Percentiles rank a stretch among this genome's conserved stretches.
Evolutionary conservation across 139 green algal genomes (phyloP).

Genomic region (Micromonas commoda): DNA sequence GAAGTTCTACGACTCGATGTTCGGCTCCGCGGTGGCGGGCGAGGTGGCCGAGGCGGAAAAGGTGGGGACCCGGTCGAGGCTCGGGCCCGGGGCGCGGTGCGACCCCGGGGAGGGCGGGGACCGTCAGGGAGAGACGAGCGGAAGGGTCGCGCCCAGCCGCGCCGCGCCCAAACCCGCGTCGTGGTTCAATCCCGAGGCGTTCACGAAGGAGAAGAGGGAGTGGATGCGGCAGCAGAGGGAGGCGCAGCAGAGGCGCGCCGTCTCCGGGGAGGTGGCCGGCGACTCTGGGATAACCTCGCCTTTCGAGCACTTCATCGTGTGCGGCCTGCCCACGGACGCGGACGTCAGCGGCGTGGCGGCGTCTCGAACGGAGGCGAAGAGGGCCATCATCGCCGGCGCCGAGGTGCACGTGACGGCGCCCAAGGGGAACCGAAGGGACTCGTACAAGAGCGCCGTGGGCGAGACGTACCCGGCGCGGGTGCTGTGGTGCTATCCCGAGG

Average conservation of each 20-base stretch:
- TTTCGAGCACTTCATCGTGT: conserved; percentile 11
- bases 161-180: too few species aligned
- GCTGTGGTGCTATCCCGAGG: not conserved
- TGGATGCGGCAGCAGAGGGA: conserved; percentile 1
- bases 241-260: not conserved
- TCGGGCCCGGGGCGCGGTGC: too few species aligned
- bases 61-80: too few species aligned
- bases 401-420: not conserved
- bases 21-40: too few species aligned
- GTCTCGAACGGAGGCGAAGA: not conserved
- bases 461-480: conserved; percentile 2
- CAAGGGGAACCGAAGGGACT: not conserved
- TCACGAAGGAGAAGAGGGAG: conserved; percentile 7
- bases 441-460: not conserved
- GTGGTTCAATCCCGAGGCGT: conserved; percentile 22
- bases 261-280: not conserved
- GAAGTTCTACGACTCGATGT: not conserved
- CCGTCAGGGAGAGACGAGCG: too few species aligned
- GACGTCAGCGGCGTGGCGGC: conserved; percentile 7
- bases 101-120: too few species aligned
- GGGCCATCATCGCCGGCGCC: not conserved
- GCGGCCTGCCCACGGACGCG: not conserved
- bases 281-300: not conserved
- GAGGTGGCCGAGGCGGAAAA: too few species aligned
- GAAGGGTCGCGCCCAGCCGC: too few species aligned